These are phyloP conservation scores for Scheffersomyces stipitis DNA, from an alignment of 805 yeast genomes.

Conservation along the genomic window DNA sequence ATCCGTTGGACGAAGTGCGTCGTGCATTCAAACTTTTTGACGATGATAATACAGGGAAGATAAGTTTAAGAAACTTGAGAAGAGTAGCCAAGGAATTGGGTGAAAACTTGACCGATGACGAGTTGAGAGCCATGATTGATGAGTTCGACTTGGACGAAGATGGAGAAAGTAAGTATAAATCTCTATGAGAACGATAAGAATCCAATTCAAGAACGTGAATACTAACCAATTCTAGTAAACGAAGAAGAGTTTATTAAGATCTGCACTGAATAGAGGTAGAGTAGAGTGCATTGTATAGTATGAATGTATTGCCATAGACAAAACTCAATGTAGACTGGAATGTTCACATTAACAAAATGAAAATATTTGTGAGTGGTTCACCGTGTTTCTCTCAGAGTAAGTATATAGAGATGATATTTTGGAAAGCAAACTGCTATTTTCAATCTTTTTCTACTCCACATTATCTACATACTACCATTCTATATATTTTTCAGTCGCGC, in stretches of 20 bases:
- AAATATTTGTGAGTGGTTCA: no score
- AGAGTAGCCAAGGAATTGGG: slow-evolving; percentile 92
- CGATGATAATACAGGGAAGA: slow-evolving; percentile 84
- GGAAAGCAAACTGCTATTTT: no score
- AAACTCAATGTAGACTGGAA: no score
- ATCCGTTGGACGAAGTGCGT: slow-evolving; percentile 88
- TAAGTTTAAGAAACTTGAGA: slow-evolving; percentile 73
- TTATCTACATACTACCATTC: no score
- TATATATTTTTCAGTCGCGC: no score
- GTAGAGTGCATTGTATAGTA: no score
- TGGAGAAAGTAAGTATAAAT: slow-evolving; percentile 66
- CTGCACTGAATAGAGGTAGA: slow-evolving; percentile 57
- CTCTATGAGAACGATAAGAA: neutral
- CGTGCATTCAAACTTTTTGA: slow-evolving; percentile 90
- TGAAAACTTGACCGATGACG: slow-evolving; percentile 89
- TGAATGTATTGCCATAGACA: no score
- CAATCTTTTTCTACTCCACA: no score
- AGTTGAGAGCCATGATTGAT: slow-evolving; percentile 93
- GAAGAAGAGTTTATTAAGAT: slow-evolving; percentile 89
- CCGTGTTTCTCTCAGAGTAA: no score
- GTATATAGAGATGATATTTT: no score
- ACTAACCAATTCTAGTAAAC: slow-evolving; percentile 49
- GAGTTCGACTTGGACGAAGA: slow-evolving; percentile 96
- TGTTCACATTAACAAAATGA: no score
- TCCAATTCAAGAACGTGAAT: slow-evolving; percentile 4